These are phyloP conservation scores for Fonsecaea multimorphosa DNA, from an alignment of 2,329 filamentous ascomycete species.

Conservation along the genomic window DNA sequence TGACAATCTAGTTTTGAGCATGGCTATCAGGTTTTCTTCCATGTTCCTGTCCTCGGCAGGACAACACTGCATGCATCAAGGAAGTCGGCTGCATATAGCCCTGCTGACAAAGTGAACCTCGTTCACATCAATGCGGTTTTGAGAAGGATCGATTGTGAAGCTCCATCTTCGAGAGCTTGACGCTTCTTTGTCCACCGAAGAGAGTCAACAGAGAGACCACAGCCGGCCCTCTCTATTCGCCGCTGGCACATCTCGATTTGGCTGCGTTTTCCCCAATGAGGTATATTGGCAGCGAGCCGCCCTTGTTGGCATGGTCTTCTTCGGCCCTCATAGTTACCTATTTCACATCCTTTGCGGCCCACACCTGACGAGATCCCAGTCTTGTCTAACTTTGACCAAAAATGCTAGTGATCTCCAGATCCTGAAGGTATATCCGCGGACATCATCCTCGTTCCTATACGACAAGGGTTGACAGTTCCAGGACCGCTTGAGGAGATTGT, in stretches of 20 bases:
- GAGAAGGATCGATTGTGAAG: neutral
- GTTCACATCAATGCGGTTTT: neutral
- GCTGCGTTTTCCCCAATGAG: neutral
- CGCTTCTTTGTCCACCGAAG: neutral
- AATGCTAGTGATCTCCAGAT: slow-evolving; percentile 5
- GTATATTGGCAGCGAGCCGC: slow-evolving; percentile 10
- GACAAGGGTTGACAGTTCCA: neutral
- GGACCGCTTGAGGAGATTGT: neutral
- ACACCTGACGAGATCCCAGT: neutral
- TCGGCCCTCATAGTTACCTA: slow-evolving; percentile 1
- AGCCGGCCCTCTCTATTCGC: neutral
- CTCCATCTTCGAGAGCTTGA: neutral
- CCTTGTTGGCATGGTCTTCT: neutral
- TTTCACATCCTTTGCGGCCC: neutral
- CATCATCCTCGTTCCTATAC: neutral
- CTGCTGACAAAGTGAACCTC: neutral
- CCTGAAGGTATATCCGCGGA: slow-evolving; percentile 8
- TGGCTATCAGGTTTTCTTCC: neutral
- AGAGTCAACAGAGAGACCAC: neutral
- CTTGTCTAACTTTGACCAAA: neutral
- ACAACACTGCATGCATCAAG: neutral
- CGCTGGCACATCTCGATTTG: neutral
- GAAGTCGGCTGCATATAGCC: neutral
- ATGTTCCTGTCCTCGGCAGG: too few relatives aligned
- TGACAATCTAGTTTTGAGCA: neutral